Evolutionary conservation across 495 filamentous ascomycete species (phyloP).

Genomic region (Penicillium coprophilum): DNA sequence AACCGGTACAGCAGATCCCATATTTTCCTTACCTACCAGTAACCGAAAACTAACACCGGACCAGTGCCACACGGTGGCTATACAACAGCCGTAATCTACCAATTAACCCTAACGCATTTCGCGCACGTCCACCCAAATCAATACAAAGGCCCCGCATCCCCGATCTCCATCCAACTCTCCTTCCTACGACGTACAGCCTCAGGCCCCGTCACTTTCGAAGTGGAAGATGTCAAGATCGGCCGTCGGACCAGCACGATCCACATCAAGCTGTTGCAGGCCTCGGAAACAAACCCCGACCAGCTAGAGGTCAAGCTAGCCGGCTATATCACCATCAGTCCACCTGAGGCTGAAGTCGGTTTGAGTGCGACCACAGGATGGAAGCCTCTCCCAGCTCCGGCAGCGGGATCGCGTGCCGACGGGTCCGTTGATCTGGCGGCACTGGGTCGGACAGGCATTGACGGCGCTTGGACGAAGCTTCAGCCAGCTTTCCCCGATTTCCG

Average conservation of each 20-base stretch:
- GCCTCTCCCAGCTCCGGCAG: constrained; percentile 46
- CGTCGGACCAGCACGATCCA: constrained; percentile 68
- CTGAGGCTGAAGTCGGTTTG: constrained; percentile 58
- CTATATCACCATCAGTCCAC: constrained; percentile 67
- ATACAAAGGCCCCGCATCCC: constrained; percentile 61
- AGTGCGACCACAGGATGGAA: constrained; percentile 53
- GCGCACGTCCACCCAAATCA: constrained; percentile 57
- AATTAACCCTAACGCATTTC: constrained; percentile 63
- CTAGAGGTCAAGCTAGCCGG: constrained; percentile 61
- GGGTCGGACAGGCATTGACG: constrained; percentile 38
- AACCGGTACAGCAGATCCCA: constrained; percentile 45
- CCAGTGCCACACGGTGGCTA: constrained; percentile 84
- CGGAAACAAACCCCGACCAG: constrained; percentile 22
- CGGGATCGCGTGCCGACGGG: constrained; percentile 29
- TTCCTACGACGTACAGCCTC: constrained; percentile 68
- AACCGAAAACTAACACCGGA: not conserved
- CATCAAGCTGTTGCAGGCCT: constrained; percentile 57
- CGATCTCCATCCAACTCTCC: constrained; percentile 61
- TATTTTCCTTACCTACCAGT: no score
- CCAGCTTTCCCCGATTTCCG: constrained; percentile 50
- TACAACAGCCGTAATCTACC: constrained; percentile 63
- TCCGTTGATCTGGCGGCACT: constrained; percentile 31
- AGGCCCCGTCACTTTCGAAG: constrained; percentile 60
- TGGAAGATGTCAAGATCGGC: constrained; percentile 74
- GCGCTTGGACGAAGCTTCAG: constrained; percentile 30